Evolutionary conservation across 176 grass and related monocot genomes (phyloP).

Genomic region (sorghum (Sorghum bicolor)): Sorghum_bicolor_NCBIv3 NC_012878.2:52749501-52750000

Average conservation of each 20-base stretch:
- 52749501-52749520: background rate
- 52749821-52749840: background rate
- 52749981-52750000: constrained; percentile 1
- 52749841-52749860: background rate
- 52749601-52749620: background rate
- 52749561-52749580: constrained; percentile 2
- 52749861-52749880: background rate
- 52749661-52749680: background rate
- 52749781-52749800: background rate
- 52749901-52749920: background rate
- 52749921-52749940: background rate
- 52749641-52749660: background rate
- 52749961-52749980: background rate
- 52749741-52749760: background rate
- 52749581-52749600: background rate
- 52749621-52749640: background rate
- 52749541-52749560: background rate
- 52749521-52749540: constrained; percentile 26
- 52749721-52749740: background rate
- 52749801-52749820: background rate
- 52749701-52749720: background rate
- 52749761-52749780: background rate
- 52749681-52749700: background rate
- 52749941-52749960: background rate
- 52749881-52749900: background rate